Base-by-base conservation (phyloP, 768 basidiomycete genomes). In the Lactarius quietus region DNA sequence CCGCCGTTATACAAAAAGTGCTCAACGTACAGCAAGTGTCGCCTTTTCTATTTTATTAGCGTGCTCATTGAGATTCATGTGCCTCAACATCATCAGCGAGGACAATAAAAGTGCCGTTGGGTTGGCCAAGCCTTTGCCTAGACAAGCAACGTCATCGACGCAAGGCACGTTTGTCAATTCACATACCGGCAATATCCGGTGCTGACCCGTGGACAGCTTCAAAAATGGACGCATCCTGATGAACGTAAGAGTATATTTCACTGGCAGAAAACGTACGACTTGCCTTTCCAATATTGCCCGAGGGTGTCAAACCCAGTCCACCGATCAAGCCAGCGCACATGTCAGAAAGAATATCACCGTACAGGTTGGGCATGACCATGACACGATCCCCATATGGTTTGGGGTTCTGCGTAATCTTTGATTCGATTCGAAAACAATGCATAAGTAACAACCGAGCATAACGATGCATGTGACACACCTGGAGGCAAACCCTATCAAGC, bases 341-440 rank as follows among this genome's bases (percentile, higher is more conserved):
- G 76, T 99, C 95, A 56, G 95, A 97, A 69, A 97, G 80, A 74
- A 97, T 97, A 76, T 95, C 95, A 74, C 90, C 93, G 72, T 93
- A 95, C 67, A 99, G 80, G 82, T 99, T 99, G 61, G 97, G 97
- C 95, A 98, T 98, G 70, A 99, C 97, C 96, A 99, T 98, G 69
- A 99, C 96, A 57, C 94, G 89, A 79, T 97, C 95, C 41, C 92
- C 84, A 80, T 87, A 99, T 8, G 97, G 97, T 71, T 78, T 81
- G 28, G 97, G 97, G 78, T 99, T 95, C 74, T 92, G 90, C 36
- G 93, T 92, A 72, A 98, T 84, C 88, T 94, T 71, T 39, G 38
- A 33, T 57, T 15, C 38, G 54, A 20, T 29, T 39, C 29, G 39
- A 18, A 23, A 23, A 14, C 23, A 3, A 48, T 48, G 48, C 23